Evolutionary conservation across 257 asterid species (phyloP), one percentile per base, ranked within the genome.

Genomic region (Nicotiana benthamiana): DNA sequence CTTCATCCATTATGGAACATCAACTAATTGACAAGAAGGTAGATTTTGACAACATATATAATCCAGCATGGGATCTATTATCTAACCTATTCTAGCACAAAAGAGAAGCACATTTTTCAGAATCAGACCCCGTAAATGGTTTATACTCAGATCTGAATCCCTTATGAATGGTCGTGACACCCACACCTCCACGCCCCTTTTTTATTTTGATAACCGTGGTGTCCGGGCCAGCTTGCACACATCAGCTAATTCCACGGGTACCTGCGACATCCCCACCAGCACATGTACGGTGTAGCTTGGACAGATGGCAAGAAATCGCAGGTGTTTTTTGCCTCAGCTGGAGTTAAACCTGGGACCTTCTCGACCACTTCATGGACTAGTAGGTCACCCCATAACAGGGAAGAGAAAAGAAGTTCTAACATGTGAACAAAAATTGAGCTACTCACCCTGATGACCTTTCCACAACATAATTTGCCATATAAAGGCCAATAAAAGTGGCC

Each of bases 401-500:
- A 61, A 61, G 80, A 30, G 67, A 75, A 60, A 76, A 30, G 40
- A 53, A 57, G 30, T 18, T 67, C 76, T 40, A 68, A 40, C 28
- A 68, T 27, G 74, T 75, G 81, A 56, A 54, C 20, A 53, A 77
- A 22, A 61, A 74, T 63, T 59, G 40, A 51, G 79, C 82, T 64
- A 84, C 98, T 87, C 86, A 96, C 99, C 99, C 98, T 1, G 97
- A 89, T 53, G 99, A 96, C 88, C 97, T 91, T 89, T 91, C 96
- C 80, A 96, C 98, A 17, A 96, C 98, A 88, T 94, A 96, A 90
- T 96, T 96, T 83, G 98, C 99, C 60, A 96, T 96, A 90, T 96
- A 96, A 80, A 96, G 98, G 80, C 98, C 99, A 32, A 96, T 92
- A 84, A 96, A 96, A 84, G 99, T 96, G 74, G 98, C 99, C 99